phyloP scores from a whole-genome alignment of 768 basidiomycete species.

The Rhodocollybia butyracea region DNA sequence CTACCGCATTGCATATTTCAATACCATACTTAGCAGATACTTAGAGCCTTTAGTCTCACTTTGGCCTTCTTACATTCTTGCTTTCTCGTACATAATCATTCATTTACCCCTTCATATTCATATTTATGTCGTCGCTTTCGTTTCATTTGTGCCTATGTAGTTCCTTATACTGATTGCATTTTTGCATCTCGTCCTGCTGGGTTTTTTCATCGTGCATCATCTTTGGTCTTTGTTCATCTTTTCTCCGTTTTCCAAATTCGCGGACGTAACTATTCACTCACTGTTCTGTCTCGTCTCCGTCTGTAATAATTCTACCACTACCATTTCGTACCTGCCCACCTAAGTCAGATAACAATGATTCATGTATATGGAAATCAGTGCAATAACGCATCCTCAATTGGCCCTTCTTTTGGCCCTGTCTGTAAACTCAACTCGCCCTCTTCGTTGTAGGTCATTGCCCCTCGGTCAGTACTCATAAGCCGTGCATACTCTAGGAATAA shows the following conservation, averaged over 20 bases:
- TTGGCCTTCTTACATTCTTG: background rate
- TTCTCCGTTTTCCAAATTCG: too few relatives aligned
- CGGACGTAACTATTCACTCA: too few relatives aligned
- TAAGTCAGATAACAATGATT: too few relatives aligned
- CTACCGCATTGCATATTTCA: background rate
- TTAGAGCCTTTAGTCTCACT: too few relatives aligned
- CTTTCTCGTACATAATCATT: background rate
- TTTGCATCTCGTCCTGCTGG: background rate
- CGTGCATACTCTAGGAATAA: conserved; percentile 54
- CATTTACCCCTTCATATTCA: background rate
- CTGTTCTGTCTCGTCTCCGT: too few relatives aligned
- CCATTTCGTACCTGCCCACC: too few relatives aligned
- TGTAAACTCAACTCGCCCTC: background rate
- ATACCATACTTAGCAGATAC: too few relatives aligned
- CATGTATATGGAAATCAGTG: too few relatives aligned
- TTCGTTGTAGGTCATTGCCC: conserved; percentile 10
- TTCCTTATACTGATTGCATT: background rate
- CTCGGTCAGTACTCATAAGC: conserved; percentile 44
- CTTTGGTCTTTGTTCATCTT: too few relatives aligned
- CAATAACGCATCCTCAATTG: background rate
- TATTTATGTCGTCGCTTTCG: background rate
- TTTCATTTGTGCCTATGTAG: background rate
- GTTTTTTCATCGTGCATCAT: too few relatives aligned
- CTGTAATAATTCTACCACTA: too few relatives aligned
- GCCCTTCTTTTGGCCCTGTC: background rate